These are phyloP conservation scores for Cynanchum wilfordii DNA, from an alignment of 257 asterid species.

Conservation along the genomic window DNA sequence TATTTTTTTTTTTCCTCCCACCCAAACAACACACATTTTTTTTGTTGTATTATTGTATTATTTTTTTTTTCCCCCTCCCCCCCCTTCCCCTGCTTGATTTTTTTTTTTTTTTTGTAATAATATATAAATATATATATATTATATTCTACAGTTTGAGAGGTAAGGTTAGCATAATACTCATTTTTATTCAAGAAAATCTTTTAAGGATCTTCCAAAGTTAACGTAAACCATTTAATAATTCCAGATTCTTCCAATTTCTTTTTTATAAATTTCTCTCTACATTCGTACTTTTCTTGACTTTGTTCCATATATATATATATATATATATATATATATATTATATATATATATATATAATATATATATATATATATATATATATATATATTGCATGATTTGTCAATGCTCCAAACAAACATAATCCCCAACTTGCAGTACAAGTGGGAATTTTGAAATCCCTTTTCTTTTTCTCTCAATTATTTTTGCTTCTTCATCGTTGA, in stretches of 20 bases:
- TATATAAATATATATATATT: too few species aligned
- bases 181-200: conserved; percentile 1
- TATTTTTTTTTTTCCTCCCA: too few species aligned
- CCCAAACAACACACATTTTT: too few species aligned
- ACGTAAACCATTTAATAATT: not conserved
- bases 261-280: not conserved
- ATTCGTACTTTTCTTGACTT: not conserved
- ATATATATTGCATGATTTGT: not conserved
- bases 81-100: too few species aligned
- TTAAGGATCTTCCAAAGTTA: not conserved
- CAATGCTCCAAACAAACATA: not conserved
- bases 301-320: not conserved
- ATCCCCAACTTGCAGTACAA: not conserved
- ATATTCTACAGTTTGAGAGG: not conserved
- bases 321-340: too few species aligned
- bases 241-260: not conserved
- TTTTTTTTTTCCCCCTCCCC: too few species aligned
- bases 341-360: not conserved
- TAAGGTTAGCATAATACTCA: not conserved
- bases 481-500: not conserved
- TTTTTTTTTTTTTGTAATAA: too few species aligned
- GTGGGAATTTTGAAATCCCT: not conserved
- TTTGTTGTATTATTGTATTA: too few species aligned
- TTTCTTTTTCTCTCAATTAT: too few species aligned
- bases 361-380: too few species aligned